A percentile compares a stretch with the other conserved stretches of the same genome.
Evolutionary conservation across 129 eudicot genomes (phyloP).

Genomic region (Flaveria ramosissima): DNA sequence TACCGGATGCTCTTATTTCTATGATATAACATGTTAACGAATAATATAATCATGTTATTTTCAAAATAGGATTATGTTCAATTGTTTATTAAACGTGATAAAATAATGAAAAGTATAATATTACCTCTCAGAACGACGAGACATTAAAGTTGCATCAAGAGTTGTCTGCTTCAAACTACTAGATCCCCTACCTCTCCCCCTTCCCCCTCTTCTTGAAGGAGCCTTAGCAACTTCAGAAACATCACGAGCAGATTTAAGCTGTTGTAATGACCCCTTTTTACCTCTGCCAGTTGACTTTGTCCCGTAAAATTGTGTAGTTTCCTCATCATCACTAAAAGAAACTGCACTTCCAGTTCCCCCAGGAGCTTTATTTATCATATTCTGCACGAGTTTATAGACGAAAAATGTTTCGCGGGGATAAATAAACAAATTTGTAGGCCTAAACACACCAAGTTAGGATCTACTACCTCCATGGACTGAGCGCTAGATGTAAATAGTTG

Average conservation of each 20-base stretch:
- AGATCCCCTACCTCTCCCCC: constrained; percentile 83
- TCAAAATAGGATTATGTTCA: neutral
- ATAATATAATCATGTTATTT: neutral
- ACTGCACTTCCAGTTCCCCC: constrained; percentile 57
- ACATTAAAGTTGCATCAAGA: constrained; percentile 64
- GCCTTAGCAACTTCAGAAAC: constrained; percentile 56
- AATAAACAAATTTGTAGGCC: constrained; percentile 17
- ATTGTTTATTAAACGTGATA: neutral
- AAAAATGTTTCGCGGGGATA: neutral
- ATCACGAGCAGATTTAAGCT: constrained; percentile 58
- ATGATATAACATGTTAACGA: neutral
- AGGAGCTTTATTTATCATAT: constrained; percentile 39
- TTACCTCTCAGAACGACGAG: constrained; percentile 81
- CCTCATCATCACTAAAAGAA: constrained; percentile 96
- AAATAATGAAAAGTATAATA: neutral
- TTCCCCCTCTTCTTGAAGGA: constrained; percentile 76
- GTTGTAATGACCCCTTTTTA: constrained; percentile 51
- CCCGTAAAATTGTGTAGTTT: constrained; percentile 45
- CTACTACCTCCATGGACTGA: constrained; percentile 57
- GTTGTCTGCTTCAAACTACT: constrained; percentile 81
- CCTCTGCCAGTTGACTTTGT: constrained; percentile 54
- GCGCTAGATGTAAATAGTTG: constrained; percentile 54
- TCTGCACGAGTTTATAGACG: constrained; percentile 37
- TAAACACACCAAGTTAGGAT: constrained; percentile 15
- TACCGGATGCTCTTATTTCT: neutral